These are phyloP conservation scores for Cicer bijugum DNA, from an alignment of 306 rosid species.

Conservation along the genomic window DNA sequence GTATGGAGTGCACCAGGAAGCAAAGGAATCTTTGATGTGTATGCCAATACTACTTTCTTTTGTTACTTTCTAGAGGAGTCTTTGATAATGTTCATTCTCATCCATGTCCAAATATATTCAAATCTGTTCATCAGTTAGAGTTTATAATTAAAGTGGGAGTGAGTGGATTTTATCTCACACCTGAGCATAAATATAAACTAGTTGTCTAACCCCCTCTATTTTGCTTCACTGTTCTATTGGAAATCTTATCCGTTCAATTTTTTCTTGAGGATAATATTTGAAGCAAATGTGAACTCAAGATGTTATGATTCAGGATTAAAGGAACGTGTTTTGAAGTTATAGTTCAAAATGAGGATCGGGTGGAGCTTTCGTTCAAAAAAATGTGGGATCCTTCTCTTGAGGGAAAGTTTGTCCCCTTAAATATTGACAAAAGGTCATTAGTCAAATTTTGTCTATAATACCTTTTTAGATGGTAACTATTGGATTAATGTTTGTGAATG, in stretches of 20 bases:
- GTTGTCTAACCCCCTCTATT: constrained; percentile 34
- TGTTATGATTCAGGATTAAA: constrained; percentile 71
- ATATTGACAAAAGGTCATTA: constrained; percentile 88
- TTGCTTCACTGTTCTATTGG: constrained; percentile 18
- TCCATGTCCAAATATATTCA: constrained; percentile 37
- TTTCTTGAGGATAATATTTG: constrained; percentile 39
- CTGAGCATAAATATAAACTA: constrained; percentile 7
- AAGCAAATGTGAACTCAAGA: constrained; percentile 37
- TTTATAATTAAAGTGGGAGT: constrained; percentile 24
- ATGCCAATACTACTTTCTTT: constrained; percentile 49
- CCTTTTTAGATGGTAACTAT: constrained; percentile 28
- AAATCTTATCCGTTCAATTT: constrained; percentile 20
- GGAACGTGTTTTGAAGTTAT: constrained; percentile 74
- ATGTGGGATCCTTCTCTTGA: constrained; percentile 89
- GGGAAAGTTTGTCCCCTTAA: constrained; percentile 84
- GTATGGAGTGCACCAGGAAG: constrained; percentile 90
- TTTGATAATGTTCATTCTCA: constrained; percentile 1
- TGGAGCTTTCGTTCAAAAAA: constrained; percentile 82
- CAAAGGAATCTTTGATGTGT: constrained; percentile 93
- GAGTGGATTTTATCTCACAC: constrained; percentile 31
- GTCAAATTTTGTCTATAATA: constrained; percentile 33
- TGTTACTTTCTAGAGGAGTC: constrained; percentile 1
- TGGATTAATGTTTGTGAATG: constrained; percentile 37
- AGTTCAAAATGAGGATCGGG: constrained; percentile 84
- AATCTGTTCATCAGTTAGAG: constrained; percentile 3